These are phyloP conservation scores for Escovopsis weberi DNA, from an alignment of 2,329 filamentous ascomycete genomes.

Conservation along the genomic window DNA sequence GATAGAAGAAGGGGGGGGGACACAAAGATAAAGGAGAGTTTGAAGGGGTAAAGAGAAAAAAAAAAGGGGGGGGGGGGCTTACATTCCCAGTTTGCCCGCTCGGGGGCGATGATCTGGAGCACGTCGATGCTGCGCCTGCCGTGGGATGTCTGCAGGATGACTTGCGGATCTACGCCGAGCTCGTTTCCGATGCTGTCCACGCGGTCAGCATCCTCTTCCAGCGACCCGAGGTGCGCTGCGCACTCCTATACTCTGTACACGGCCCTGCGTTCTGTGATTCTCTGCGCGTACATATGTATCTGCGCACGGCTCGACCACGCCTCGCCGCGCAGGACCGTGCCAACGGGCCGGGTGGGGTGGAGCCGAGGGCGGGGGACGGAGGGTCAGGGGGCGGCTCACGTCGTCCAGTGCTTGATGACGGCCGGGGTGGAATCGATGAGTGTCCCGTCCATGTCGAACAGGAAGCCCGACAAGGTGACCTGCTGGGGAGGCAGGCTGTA, in stretches of 20 bases:
- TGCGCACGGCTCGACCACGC: no score
- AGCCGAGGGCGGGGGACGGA: background rate
- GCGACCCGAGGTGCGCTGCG: no score
- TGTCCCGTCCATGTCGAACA: conserved; percentile 71
- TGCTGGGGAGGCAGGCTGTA: conserved; percentile 30
- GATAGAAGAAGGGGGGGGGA: background rate
- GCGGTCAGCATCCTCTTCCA: background rate
- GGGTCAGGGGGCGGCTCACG: conserved; percentile 27
- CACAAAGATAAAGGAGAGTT: background rate
- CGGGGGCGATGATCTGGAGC: conserved; percentile 62
- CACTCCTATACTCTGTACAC: no score
- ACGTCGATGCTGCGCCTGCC: conserved; percentile 82
- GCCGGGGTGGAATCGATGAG: conserved; percentile 71
- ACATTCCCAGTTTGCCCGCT: conserved; percentile 91
- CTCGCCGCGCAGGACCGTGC: no score
- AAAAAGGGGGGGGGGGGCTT: conserved; percentile 24
- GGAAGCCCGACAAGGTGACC: conserved; percentile 38
- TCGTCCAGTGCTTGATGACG: conserved; percentile 64
- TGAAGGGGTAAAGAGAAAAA: background rate
- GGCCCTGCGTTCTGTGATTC: no score
- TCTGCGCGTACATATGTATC: no score
- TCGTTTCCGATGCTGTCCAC: conserved; percentile 55
- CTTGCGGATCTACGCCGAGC: conserved; percentile 68
- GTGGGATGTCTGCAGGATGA: conserved; percentile 83
- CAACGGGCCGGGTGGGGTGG: no score